Percentiles rank a stretch among this genome's conserved stretches.
These are phyloP conservation scores for Lasiodiplodia sp. DNA, from an alignment of 2,329 filamentous ascomycete species.

Conservation along the genomic window DNA sequence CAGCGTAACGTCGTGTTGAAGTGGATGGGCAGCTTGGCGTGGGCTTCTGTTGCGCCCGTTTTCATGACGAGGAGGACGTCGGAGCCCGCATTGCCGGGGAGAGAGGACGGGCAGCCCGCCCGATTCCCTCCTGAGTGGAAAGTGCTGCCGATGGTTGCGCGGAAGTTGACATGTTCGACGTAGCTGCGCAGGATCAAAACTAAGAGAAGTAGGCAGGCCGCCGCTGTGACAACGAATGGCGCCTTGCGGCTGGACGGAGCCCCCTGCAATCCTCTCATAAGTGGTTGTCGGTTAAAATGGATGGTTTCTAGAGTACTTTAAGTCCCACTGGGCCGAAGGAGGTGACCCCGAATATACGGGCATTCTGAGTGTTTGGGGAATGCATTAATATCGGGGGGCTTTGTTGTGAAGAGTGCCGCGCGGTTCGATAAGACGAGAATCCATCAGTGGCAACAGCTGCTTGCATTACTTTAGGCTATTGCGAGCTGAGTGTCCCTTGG, in stretches of 20 bases:
- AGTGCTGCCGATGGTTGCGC: background rate
- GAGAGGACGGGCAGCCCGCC: conserved; percentile 37
- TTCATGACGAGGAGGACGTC: conserved; percentile 65
- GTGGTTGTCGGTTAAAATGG: no score
- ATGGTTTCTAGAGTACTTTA: no score
- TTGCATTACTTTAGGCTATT: no score
- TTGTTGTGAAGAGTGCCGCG: no score
- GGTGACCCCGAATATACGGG: no score
- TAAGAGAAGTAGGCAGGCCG: background rate
- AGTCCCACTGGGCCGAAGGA: no score
- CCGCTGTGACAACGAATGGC: background rate
- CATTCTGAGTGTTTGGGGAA: no score
- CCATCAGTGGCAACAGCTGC: no score
- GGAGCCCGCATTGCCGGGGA: conserved; percentile 45
- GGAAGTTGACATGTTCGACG: background rate
- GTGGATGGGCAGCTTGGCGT: conserved; percentile 61
- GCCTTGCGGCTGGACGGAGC: background rate
- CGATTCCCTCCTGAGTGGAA: conserved; percentile 32
- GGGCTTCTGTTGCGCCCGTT: conserved; percentile 66
- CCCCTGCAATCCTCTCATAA: no score
- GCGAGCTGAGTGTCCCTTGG: no score
- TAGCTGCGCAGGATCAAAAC: background rate
- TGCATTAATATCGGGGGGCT: no score
- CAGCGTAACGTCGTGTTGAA: conserved; percentile 47
- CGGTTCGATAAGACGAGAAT: no score